Percentiles rank a stretch among this genome's conserved stretches.
Conservation (phyloP, 148 eudicot species). For the Nepenthes mirabilis region DNA sequence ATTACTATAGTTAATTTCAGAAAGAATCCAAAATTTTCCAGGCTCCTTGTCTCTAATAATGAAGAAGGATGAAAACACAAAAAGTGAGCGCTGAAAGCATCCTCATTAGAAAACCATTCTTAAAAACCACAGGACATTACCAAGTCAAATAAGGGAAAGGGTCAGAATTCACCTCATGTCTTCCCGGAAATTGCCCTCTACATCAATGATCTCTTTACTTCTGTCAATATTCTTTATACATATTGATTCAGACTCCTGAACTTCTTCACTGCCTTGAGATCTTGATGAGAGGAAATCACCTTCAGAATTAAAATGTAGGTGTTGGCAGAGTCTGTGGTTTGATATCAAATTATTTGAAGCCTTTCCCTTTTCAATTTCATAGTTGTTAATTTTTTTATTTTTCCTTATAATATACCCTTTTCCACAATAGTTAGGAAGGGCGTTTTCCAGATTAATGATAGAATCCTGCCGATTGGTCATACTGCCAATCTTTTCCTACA, state of each 20-base stretch:
- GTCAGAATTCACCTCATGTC: slow-evolving; percentile 30
- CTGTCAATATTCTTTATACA: slow-evolving; percentile 14
- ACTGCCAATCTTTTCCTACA: slow-evolving; percentile 39
- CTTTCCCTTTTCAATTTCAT: slow-evolving; percentile 18
- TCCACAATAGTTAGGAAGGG: slow-evolving; percentile 18
- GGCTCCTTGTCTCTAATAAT: too few species aligned
- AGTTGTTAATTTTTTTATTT: slow-evolving; percentile 18
- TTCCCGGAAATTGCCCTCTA: slow-evolving; percentile 16
- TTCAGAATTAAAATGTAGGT: slow-evolving; percentile 12
- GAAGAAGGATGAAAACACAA: too few species aligned
- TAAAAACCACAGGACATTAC: neutral
- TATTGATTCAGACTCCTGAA: slow-evolving; percentile 14
- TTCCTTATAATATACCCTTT: slow-evolving; percentile 20
- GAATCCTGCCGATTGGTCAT: slow-evolving; percentile 21
- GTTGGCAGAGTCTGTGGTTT: slow-evolving; percentile 12
- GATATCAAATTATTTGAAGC: slow-evolving; percentile 14
- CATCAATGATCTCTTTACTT: slow-evolving; percentile 24
- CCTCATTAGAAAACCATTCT: neutral
- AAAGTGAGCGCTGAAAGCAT: too few species aligned
- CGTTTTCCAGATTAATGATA: slow-evolving; percentile 21
- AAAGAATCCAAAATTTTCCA: too few species aligned
- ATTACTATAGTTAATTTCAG: too few species aligned
- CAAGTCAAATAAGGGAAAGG: neutral
- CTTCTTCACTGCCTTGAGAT: slow-evolving; percentile 17
- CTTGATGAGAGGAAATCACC: slow-evolving; percentile 9